phyloP scores from a whole-genome alignment of 768 basidiomycete species.

The Kockovaella imperatae region DNA sequence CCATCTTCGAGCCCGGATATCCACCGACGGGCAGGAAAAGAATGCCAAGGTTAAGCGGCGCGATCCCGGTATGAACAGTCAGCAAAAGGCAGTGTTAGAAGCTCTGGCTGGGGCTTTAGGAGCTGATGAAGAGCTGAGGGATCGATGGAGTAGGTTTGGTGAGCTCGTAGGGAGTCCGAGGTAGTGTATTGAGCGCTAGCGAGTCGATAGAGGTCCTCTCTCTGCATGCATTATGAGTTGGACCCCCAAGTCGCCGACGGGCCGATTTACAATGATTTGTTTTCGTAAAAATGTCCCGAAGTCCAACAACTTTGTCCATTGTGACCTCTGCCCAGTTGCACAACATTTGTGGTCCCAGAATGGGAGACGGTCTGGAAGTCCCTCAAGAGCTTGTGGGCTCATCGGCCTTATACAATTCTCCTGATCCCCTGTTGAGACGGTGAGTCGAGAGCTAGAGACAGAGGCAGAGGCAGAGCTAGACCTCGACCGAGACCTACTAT shows the following conservation, averaged over 20 bases:
- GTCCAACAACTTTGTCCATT: too few species aligned
- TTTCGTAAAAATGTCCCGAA: too few species aligned
- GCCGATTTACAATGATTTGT: too few species aligned
- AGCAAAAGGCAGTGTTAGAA: constrained; percentile 8
- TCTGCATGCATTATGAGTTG: too few species aligned
- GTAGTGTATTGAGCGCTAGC: too few species aligned
- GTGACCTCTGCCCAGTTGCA: not conserved
- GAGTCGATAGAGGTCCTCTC: too few species aligned
- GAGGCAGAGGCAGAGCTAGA: not conserved
- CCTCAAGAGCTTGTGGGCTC: constrained; percentile 32
- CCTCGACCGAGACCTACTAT: not conserved
- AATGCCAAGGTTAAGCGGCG: not conserved
- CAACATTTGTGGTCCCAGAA: not conserved
- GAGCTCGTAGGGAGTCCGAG: not conserved
- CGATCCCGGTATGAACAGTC: not conserved
- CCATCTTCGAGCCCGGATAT: too few species aligned
- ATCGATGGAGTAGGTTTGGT: constrained; percentile 2
- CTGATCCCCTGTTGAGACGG: constrained; percentile 34
- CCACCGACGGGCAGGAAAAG: not conserved
- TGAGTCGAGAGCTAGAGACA: constrained; percentile 5
- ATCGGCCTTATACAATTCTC: constrained; percentile 29
- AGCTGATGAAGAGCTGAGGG: constrained; percentile 13
- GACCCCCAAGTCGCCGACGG: too few species aligned
- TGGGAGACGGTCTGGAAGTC: constrained; percentile 11
- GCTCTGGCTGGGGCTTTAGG: constrained; percentile 2